Evolutionary conservation across 2,329 filamentous ascomycete genomes (phyloP), one percentile per base, ranked within the genome.

Genomic region (Paecilomyces formosus): DNA sequence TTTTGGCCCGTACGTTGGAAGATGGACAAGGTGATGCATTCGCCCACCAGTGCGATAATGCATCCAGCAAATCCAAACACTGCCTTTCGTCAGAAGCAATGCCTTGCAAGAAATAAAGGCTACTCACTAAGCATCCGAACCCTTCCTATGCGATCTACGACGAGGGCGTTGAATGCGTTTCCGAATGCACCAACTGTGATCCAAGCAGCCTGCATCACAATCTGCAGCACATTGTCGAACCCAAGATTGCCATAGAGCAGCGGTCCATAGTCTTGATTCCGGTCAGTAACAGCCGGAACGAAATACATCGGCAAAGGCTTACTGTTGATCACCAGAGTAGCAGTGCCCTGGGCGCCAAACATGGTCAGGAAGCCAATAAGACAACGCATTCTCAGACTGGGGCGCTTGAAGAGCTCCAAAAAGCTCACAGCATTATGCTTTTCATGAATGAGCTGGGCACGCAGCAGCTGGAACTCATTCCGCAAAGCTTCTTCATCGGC

Each of bases 391-490:
- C 63, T 54, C 53, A 62, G 54, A 24, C 55, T 28, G 7, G 63
- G 63, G 15, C 39, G 45, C 22, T 53, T 58, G 28, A 61, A 62
- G 12, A 65, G 52, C 21, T 61, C 60, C 3, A 56, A 15, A 9
- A 62, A 56, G n/a, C 55, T 57, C 22, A 57, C 26, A 2, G 54
- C 56, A 49, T 53, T 13, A 58, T 58, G 53, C 26, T 49, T 45
- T 28, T 58, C 57, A 22, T 58, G 57, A n/a, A 39, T 62, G 11
- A 67, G 64, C 45, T 61, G 55, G 57, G 60, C 31, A 55, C 57
- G 62, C 52, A 71, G 68, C 60, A 72, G 66, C 15, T 61, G 50
- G 21, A 63, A 59, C 59, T 70, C 66, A 15, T 64, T 65, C 7
- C 64, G 62, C 9, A 68, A 67, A 6, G 70, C 54, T 22, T 58